phyloP scores from a whole-genome alignment of 345 rosid species.

The Microthlaspi erraticum region DNA sequence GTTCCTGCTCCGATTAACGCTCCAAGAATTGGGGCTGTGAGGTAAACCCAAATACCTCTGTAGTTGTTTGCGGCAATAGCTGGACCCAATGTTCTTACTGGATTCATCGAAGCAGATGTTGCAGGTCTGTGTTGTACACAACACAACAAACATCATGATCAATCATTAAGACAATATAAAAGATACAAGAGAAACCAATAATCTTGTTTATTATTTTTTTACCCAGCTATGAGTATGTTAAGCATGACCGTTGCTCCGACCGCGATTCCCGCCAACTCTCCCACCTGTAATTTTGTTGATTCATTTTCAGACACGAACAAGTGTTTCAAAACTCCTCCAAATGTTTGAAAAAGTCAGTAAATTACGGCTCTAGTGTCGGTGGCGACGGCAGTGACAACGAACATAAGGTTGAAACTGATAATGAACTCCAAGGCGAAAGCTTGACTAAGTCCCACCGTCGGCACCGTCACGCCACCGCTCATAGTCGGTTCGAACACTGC shows the following conservation, averaged over 20 bases:
- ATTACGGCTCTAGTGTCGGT: conserved; percentile 93
- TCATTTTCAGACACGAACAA: conserved; percentile 23
- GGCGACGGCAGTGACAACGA: conserved; percentile 89
- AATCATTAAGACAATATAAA: neutral
- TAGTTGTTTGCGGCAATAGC: conserved; percentile 86
- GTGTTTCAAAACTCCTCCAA: neutral
- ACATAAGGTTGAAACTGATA: conserved; percentile 88
- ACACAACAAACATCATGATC: conserved; percentile 11
- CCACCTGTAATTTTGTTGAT: conserved; percentile 58
- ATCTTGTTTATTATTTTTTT: neutral
- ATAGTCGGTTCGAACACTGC: conserved; percentile 65
- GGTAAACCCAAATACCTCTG: conserved; percentile 84
- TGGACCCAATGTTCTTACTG: conserved; percentile 85
- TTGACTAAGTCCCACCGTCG: conserved; percentile 58
- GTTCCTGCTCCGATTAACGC: conserved; percentile 84
- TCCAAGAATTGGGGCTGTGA: conserved; percentile 82
- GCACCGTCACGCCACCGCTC: conserved; percentile 90
- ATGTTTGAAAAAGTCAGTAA: neutral
- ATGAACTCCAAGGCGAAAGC: conserved; percentile 91
- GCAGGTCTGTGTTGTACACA: conserved; percentile 58
- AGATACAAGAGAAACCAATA: neutral
- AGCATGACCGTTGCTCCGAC: conserved; percentile 97
- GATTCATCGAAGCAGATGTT: conserved; percentile 92
- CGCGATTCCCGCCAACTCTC: conserved; percentile 90
- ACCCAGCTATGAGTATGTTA: conserved; percentile 91